Evolutionary conservation across 169 alveolate species (phyloP).

Genomic region (Pseudocohnilembus persalinus): DNA sequence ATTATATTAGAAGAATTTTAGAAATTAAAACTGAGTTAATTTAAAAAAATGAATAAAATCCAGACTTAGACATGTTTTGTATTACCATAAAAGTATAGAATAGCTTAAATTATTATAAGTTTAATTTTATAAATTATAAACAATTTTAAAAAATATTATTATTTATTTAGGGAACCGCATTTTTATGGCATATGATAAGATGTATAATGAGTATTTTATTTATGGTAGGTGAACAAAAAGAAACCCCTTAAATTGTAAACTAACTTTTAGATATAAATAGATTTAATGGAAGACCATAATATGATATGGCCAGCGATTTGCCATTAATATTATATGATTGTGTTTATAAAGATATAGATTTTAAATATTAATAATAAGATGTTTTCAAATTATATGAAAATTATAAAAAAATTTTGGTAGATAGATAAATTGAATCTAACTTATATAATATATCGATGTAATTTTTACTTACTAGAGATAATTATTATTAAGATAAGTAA

Average conservation of each 20-base stretch:
- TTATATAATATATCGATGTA: neutral
- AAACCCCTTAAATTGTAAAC: conserved; percentile 63
- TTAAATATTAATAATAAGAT: neutral
- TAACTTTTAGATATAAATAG: conserved; percentile 60
- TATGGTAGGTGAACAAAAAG: conserved; percentile 76
- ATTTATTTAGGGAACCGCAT: conserved; percentile 69
- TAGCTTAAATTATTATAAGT: no score
- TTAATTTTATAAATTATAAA: no score
- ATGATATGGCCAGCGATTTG: conserved; percentile 73
- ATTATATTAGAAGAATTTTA: conserved; percentile 39
- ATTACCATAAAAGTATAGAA: conserved; percentile 45
- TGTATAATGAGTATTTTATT: conserved; percentile 80
- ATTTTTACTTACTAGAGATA: neutral
- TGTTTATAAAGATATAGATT: conserved; percentile 52
- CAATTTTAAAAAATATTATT: no score
- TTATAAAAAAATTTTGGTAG: neutral
- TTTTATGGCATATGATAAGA: conserved; percentile 84
- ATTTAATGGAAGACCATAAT: conserved; percentile 63
- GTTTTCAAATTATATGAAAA: conserved; percentile 9
- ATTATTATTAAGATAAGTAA: neutral
- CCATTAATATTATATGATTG: conserved; percentile 77
- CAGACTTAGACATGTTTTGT: conserved; percentile 42
- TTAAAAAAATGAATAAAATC: conserved; percentile 32
- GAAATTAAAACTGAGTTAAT: conserved; percentile 45
- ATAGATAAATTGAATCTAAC: neutral